A percentile compares a stretch with the other conserved stretches of the same genome.
Conservation (phyloP, 352 stramenopile species). For the Phytophthora ramorum region DNA sequence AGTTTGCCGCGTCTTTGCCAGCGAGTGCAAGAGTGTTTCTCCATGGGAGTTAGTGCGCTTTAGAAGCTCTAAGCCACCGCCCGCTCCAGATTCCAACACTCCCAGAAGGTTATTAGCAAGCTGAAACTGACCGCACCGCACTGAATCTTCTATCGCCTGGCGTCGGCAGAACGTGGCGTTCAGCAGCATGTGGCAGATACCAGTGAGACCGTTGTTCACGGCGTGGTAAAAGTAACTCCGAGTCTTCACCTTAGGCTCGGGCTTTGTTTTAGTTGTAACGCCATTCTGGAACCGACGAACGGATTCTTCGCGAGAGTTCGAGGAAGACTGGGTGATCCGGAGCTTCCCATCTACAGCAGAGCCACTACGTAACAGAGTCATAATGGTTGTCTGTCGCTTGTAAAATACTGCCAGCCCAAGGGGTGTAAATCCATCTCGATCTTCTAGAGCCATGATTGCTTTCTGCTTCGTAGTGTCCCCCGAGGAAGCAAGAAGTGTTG, state of each 20-base stretch:
- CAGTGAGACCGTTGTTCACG: slow-evolving; percentile 69
- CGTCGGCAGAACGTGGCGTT: slow-evolving; percentile 75
- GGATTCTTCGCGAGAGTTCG: slow-evolving; percentile 11
- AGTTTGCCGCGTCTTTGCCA: slow-evolving; percentile 60
- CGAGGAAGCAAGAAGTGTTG: slow-evolving; percentile 55
- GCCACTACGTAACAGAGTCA: slow-evolving; percentile 73
- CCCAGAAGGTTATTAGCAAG: slow-evolving; percentile 75
- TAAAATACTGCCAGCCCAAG: slow-evolving; percentile 64
- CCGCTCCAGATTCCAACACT: slow-evolving; percentile 53
- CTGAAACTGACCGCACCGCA: slow-evolving; percentile 75
- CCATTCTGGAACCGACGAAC: slow-evolving; percentile 4
- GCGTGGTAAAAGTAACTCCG: slow-evolving; percentile 83
- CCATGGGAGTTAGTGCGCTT: slow-evolving; percentile 48
- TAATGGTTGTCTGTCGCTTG: slow-evolving; percentile 76
- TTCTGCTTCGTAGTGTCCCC: slow-evolving; percentile 31
- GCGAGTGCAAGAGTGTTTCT: slow-evolving; percentile 68
- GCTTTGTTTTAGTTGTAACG: slow-evolving; percentile 7
- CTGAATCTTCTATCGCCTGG: slow-evolving; percentile 78
- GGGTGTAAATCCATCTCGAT: slow-evolving; percentile 60
- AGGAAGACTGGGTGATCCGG: slow-evolving; percentile 23
- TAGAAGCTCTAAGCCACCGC: slow-evolving; percentile 40
- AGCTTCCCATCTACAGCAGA: slow-evolving; percentile 63
- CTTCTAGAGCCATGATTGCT: slow-evolving; percentile 42
- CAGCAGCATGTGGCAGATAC: slow-evolving; percentile 82
- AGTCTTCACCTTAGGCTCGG: slow-evolving; percentile 28